These are phyloP conservation scores for Macrophomina phaseolina DNA, from an alignment of 2,329 filamentous ascomycete species.

Conservation along the genomic window DNA sequence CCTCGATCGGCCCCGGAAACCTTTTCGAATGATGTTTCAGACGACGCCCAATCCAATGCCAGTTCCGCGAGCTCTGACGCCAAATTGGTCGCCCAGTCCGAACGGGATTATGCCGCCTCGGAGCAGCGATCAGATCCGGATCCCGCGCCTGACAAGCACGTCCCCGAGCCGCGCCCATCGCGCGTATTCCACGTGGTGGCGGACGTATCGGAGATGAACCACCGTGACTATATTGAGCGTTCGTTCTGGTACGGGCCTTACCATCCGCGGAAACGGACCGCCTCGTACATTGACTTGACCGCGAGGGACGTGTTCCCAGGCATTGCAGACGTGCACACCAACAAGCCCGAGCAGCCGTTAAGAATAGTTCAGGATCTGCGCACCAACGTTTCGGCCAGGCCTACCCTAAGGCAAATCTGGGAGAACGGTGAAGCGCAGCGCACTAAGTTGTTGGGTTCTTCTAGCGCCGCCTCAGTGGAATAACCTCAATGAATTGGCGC, in stretches of 20 bases:
- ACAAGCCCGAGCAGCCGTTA: slow-evolving; percentile 17
- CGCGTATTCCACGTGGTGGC: slow-evolving; percentile 50
- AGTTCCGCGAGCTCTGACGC: slow-evolving; percentile 18
- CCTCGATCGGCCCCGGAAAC: neutral
- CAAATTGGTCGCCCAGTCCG: neutral
- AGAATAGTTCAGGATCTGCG: slow-evolving; percentile 37
- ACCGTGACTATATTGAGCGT: slow-evolving; percentile 49
- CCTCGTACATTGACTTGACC: slow-evolving; percentile 37
- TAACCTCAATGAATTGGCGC: neutral
- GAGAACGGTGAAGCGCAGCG: neutral
- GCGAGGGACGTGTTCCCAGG: slow-evolving; percentile 29
- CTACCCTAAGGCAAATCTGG: slow-evolving; percentile 13
- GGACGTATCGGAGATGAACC: slow-evolving; percentile 45
- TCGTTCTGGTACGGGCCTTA: slow-evolving; percentile 15
- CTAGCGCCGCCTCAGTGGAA: neutral
- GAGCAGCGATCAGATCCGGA: slow-evolving; percentile 2
- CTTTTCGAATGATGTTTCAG: slow-evolving; percentile 14
- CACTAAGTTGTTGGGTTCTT: neutral
- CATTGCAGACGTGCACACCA: slow-evolving; percentile 21
- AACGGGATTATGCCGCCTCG: neutral
- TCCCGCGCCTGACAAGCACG: slow-evolving; percentile 24
- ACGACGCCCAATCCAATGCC: slow-evolving; percentile 27
- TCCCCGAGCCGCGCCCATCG: slow-evolving; percentile 31
- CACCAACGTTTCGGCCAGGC: slow-evolving; percentile 37
- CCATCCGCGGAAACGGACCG: slow-evolving; percentile 24